Evolutionary conservation across 2,329 filamentous ascomycete species (phyloP), one percentile per base, ranked within the genome.

Genomic region (Chaetothyriales sp.): DNA sequence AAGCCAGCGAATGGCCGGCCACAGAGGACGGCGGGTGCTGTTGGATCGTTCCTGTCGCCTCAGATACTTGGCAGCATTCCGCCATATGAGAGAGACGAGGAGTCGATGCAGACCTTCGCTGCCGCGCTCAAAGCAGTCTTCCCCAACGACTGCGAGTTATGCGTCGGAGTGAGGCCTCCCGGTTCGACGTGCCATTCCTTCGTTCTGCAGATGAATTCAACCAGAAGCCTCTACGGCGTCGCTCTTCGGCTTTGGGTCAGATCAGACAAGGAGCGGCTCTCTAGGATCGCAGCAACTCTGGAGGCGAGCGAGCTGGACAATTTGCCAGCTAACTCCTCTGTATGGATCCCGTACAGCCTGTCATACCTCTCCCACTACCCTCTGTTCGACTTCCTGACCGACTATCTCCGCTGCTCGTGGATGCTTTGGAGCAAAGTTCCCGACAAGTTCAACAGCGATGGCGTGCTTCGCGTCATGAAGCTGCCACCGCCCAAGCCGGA

Each of bases 381-480:
- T 20, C 78, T 97, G 33, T 97, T 97, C 76, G 94, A 97, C 67
- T 76, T 97, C 19, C 76, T 97, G 5, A 92, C 92, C 56, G 92
- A 97, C 68, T 97, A 97, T 67, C 80, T 97, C 28, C 83, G 90
- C 59, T 92, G 90, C 59, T 97, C 97, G 90, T 97, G 92, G 90
- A 97, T 97, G 69, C 90, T 97, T 73, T 97, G 90, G 90, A 97
- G 97, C 76, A 97, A 97, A 77, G 90, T 90, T 25, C 97, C 90
- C 50, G 97, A 97, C 70, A 78, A 97, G 46, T 97, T 97, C 76
- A 90, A 97, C 64, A 92, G 90, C 51, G 90, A 97, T 70, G 90
- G 97, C 68, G 90, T 97, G 28, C 97, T 90, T 1, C 86, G 90
- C 53, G 97, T 97, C 63, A 78, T 97, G 61, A 95, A 89, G 73